phyloP scores from a whole-genome alignment of 345 rosid genomes.

The Eucalyptus fibrosa region DNA sequence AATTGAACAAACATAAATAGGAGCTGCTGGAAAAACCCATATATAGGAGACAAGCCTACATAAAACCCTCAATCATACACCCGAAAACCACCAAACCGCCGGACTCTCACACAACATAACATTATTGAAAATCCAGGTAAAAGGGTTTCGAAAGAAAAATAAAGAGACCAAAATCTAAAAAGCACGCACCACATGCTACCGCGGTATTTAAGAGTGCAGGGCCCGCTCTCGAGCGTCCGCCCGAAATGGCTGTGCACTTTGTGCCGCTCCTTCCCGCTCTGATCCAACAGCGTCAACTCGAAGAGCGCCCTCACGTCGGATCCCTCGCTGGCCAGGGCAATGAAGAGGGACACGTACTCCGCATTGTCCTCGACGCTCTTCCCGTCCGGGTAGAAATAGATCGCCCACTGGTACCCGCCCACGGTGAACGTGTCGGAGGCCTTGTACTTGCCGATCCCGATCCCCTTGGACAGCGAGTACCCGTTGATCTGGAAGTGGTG shows the following conservation, averaged over 20 bases:
- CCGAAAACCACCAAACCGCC: neutral
- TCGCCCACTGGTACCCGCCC: constrained; percentile 66
- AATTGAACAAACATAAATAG: neutral
- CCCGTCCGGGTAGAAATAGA: constrained; percentile 77
- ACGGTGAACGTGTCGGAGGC: constrained; percentile 51
- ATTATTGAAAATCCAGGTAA: neutral
- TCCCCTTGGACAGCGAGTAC: constrained; percentile 54
- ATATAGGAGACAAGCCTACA: neutral
- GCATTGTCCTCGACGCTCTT: constrained; percentile 65
- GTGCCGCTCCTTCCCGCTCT: constrained; percentile 58
- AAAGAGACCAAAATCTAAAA: neutral
- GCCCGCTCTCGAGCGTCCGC: constrained; percentile 58
- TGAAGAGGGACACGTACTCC: constrained; percentile 46
- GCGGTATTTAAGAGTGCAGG: constrained; percentile 53
- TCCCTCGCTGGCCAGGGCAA: constrained; percentile 64
- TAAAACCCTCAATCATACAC: neutral
- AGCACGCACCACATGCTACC: constrained; percentile 69
- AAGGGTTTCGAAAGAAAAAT: neutral
- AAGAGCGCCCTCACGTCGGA: constrained; percentile 65
- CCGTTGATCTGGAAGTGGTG: constrained; percentile 60
- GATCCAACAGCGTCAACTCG: constrained; percentile 63
- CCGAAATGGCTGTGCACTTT: constrained; percentile 78
- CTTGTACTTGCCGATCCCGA: constrained; percentile 52
- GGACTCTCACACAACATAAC: neutral
- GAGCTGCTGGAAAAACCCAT: neutral